These are phyloP conservation scores for Cladosporium sp. DNA, from an alignment of 2,329 filamentous ascomycete species.

Conservation along the genomic window DNA sequence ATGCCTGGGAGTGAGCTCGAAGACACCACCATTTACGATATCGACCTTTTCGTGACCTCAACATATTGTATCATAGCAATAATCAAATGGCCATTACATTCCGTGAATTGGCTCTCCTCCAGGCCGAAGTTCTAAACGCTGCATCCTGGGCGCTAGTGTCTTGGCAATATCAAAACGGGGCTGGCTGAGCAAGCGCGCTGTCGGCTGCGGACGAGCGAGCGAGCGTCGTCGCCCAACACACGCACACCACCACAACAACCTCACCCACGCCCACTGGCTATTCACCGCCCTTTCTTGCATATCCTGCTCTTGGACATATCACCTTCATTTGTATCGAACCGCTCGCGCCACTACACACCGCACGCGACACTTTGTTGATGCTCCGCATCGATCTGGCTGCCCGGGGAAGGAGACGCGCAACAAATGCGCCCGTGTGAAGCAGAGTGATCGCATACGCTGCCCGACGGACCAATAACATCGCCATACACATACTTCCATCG, in stretches of 20 bases:
- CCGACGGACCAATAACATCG: not conserved
- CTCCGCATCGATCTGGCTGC: not conserved
- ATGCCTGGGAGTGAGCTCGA: not conserved
- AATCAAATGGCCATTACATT: not conserved
- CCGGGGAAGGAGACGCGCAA: constrained; percentile 11
- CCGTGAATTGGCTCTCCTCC: not conserved
- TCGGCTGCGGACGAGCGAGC: not conserved
- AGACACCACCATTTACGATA: not conserved
- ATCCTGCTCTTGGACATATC: not conserved
- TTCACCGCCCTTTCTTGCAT: constrained; percentile 5
- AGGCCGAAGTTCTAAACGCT: constrained; percentile 1
- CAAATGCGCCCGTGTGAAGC: constrained; percentile 11
- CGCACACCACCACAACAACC: not conserved
- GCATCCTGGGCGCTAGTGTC: not conserved
- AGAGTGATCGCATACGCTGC: not conserved
- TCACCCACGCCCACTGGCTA: not conserved
- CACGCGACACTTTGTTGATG: constrained; percentile 9
- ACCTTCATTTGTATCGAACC: not conserved
- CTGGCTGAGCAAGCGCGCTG: not conserved
- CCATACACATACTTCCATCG: not conserved
- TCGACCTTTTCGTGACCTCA: not conserved
- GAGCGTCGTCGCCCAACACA: not conserved
- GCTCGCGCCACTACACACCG: not conserved
- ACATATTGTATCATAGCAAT: not conserved
- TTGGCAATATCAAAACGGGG: constrained; percentile 4